Evolutionary conservation across 805 yeast species (phyloP).

Genomic region (Wickerhamiella brachini): DNA sequence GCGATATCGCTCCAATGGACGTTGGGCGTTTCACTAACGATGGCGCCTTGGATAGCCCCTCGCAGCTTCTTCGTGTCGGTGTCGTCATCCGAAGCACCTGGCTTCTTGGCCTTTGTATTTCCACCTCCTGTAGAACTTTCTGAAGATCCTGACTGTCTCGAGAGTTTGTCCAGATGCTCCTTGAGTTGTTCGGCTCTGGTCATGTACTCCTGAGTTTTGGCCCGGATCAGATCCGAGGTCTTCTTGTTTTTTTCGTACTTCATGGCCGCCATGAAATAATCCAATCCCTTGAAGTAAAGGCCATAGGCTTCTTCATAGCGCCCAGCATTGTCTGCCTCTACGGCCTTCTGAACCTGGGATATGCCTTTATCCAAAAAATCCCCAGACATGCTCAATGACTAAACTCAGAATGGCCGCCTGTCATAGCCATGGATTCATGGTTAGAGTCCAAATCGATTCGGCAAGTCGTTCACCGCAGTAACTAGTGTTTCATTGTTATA

Average conservation of each 20-base stretch:
- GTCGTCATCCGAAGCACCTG: slow-evolving; percentile 37
- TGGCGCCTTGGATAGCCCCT: slow-evolving; percentile 85
- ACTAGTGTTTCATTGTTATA: too few species aligned
- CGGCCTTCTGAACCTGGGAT: slow-evolving; percentile 84
- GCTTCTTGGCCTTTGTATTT: slow-evolving; percentile 35
- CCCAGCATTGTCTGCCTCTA: slow-evolving; percentile 83
- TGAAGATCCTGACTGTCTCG: slow-evolving; percentile 34
- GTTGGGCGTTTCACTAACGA: slow-evolving; percentile 81
- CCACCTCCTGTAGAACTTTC: slow-evolving; percentile 43
- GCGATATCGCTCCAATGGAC: slow-evolving; percentile 94
- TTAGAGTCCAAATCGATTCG: too few species aligned
- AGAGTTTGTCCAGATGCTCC: slow-evolving; percentile 61
- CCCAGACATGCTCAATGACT: slow-evolving; percentile 12
- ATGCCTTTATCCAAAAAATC: slow-evolving; percentile 92
- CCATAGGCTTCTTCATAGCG: slow-evolving; percentile 90
- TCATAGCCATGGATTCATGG: too few species aligned
- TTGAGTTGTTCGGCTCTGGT: slow-evolving; percentile 89
- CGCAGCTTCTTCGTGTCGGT: slow-evolving; percentile 76
- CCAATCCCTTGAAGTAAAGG: slow-evolving; percentile 81
- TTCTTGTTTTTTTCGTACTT: slow-evolving; percentile 87
- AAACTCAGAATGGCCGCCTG: background rate
- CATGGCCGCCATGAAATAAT: slow-evolving; percentile 87
- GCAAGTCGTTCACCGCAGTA: too few species aligned
- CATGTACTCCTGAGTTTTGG: slow-evolving; percentile 82
- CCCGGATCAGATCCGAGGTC: slow-evolving; percentile 75